Evolutionary conservation across 441 rosid species (phyloP), one percentile per base, ranked within the genome.

Genomic region (Arabidopsis lyrata): DNA sequence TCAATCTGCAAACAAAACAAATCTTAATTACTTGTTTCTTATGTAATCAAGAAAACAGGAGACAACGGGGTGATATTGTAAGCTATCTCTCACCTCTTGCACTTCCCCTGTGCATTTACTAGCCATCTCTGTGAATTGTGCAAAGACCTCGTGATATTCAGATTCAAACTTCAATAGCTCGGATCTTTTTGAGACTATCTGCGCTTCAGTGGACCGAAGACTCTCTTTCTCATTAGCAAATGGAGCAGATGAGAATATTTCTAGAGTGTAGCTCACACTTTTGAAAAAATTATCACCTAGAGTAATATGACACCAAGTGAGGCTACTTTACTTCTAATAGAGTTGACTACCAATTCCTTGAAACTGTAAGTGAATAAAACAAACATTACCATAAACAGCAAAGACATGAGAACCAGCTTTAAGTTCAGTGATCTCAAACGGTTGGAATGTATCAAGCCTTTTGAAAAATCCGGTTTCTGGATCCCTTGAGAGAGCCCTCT

Each of bases 81-180:
- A 60, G 35, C 59, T 49, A 22, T 24, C 11, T 75, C 87, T 78
- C 61, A 89, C 97, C 50, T 80, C 88, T 80, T 88, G 92, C 87
- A 94, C 88, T 77, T 92, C 99, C 59, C 88, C 89, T 0, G 97
- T 79, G 45, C 93, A 94, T 83, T 92, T 86, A 77, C 86, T 78
- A 18, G 97, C 93, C 95, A 94, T 92, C 78, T 92, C 95, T 2
- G 93, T 86, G 79, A 94, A 94, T 76, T 90, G 97, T 57, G 92
- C 81, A 74, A 92, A 75, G 35, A 94, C 97, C 86, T 94, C 97
- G 77, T 91, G 84, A 62, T 94, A 94, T 81, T 92, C 97, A 73
- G 84, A 79, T 83, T 94, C 99, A 71, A 94, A 94, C 77, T 86
- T 89, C 48, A 93, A 85, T 78, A 94, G 65, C 78, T 94, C 97